Evolutionary conservation across 2,329 filamentous ascomycete species (phyloP), one percentile per base, ranked within the genome.

Genomic region (Cladosporium sp.): DNA sequence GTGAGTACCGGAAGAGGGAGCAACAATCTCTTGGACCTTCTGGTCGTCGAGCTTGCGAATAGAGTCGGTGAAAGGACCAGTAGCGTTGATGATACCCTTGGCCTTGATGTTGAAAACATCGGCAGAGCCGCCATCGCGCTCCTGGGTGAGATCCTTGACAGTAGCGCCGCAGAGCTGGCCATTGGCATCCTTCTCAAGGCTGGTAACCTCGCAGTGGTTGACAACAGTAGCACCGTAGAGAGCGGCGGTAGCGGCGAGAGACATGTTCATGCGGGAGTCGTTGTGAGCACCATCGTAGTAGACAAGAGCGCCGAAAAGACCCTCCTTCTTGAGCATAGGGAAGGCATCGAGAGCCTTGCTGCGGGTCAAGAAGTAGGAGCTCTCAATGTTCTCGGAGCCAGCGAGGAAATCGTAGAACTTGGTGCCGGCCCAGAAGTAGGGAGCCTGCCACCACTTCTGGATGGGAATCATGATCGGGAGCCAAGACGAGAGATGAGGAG

Each of bases 271-370:
- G 51, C 91, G 85, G 19, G 90, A 94, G 74, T 96, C 91, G 70
- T 96, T 96, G 76, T 96, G 91, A 30, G 89, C 90, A 66, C 91
- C 91, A 76, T 96, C 90, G 72, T 95, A 95, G 79, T 96, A 96
- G 22, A 95, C 90, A 68, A 95, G 77, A 59, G 90, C 90, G 61
- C 91, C 91, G 45, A 92, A 83, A 14, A 95, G 78, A 64, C 88
- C 85, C 42, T 89, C 86, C 70, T 85, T 88, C 76, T 90, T 92
- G 64, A 95, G 75, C 90, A 95, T 94, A 7, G 91, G 91, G 70
- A 95, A 95, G 2, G 88, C 88, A 72, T 93, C 90, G 63, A 95
- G 79, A 8, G 90, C 90, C 75, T 93, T 93, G 73, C 88, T 92
- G 74, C 87, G 88, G 22, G 90, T 92, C 69, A 95, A 77, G 72